Conservation (phyloP, 331 rosid species). For the Erythrophleum ivorense region DNA sequence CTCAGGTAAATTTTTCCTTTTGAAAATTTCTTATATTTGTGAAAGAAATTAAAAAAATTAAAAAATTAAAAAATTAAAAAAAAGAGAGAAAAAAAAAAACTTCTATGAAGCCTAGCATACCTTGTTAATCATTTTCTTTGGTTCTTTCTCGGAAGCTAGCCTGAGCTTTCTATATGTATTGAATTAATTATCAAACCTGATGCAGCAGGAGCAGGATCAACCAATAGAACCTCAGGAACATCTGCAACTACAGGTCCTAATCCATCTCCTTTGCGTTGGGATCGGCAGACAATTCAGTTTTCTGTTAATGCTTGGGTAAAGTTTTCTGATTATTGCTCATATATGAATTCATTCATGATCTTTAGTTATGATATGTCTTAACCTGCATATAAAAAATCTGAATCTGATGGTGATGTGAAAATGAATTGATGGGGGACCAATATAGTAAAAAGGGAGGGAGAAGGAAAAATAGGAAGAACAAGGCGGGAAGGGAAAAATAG, state of each 20-base stretch:
- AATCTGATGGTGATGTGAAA: constrained; percentile 25
- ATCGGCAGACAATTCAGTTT: constrained; percentile 80
- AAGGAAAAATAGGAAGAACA: too few relatives aligned
- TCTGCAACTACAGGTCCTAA: constrained; percentile 61
- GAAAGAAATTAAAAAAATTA: neutral
- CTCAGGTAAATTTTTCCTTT: constrained; percentile 52
- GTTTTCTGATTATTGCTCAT: constrained; percentile 17
- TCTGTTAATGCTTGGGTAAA: constrained; percentile 97
- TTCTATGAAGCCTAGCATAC: constrained; percentile 10
- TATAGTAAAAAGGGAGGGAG: too few relatives aligned
- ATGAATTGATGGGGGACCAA: neutral
- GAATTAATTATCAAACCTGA: constrained; percentile 31
- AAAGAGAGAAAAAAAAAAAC: neutral
- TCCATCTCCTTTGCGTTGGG: constrained; percentile 82
- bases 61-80: neutral
- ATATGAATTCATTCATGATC: neutral
- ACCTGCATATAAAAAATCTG: constrained; percentile 17
- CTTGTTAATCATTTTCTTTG: constrained; percentile 6
- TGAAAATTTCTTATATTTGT: neutral
- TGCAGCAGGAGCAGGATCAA: constrained; percentile 55
- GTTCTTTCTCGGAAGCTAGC: neutral
- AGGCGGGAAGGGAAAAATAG: too few relatives aligned
- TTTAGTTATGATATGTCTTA: constrained; percentile 12
- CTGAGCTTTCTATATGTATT: constrained; percentile 29
- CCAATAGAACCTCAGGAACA: constrained; percentile 69